Conservation (phyloP, 1,284 basidiomycete genomes). For the Polyporus tsugae region DNA sequence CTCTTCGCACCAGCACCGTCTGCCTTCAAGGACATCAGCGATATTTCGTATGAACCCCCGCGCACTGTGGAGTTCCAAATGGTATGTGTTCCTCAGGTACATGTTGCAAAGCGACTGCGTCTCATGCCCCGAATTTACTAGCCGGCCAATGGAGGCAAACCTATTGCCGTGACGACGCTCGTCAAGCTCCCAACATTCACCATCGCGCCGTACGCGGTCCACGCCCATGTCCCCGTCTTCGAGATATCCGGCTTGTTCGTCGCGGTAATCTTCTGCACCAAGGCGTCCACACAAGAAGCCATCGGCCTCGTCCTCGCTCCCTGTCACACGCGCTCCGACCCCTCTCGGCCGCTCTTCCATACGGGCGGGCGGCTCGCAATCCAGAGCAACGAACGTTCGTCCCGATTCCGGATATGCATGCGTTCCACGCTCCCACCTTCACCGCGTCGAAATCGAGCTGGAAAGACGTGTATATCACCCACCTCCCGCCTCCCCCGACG, state of each 20-base stretch:
- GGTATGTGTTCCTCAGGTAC: not conserved
- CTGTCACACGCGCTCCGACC: not conserved
- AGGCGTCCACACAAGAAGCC: not conserved
- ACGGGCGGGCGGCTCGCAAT: not conserved
- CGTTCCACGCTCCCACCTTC: not conserved
- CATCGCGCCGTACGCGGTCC: constrained; percentile 1
- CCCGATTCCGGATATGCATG: not conserved
- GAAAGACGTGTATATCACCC: constrained; percentile 8
- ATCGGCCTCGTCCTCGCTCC: constrained; percentile 6
- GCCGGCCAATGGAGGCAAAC: not conserved
- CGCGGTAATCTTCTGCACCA: constrained; percentile 8
- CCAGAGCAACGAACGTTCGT: not conserved
- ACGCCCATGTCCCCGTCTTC: not conserved
- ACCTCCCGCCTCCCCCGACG: not conserved
- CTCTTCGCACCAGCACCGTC: constrained; percentile 2
- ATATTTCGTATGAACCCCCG: not conserved
- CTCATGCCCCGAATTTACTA: not conserved
- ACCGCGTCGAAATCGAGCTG: not conserved
- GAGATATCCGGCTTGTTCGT: not conserved
- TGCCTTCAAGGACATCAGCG: not conserved
- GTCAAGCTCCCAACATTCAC: constrained; percentile 6
- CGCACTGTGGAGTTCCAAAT: not conserved
- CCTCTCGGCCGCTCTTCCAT: constrained; percentile 7
- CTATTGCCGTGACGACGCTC: not conserved
- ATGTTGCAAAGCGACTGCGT: not conserved